These are phyloP conservation scores for Elsinoe australis DNA, from an alignment of 2,329 filamentous ascomycete genomes.

Conservation along the genomic window DNA sequence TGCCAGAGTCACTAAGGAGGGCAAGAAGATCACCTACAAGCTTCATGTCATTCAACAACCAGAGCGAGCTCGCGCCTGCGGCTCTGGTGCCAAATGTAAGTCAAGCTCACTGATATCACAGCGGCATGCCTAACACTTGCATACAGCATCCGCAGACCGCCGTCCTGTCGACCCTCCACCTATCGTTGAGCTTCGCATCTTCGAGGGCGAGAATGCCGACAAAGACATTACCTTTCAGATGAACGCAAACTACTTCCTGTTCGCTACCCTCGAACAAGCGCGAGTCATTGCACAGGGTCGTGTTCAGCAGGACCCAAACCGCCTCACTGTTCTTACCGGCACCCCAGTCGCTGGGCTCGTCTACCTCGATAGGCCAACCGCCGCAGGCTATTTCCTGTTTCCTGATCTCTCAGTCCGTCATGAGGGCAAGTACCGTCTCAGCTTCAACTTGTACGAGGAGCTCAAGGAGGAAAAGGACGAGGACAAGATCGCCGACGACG, in stretches of 20 bases:
- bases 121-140: slow-evolving; percentile 15
- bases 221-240: slow-evolving; percentile 71
- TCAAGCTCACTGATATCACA: too few relatives aligned
- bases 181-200: slow-evolving; percentile 83
- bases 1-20: slow-evolving; percentile 60
- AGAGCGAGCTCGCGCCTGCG: slow-evolving; percentile 87
- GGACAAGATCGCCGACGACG: slow-evolving; percentile 46
- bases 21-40: slow-evolving; percentile 70
- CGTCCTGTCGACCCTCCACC: slow-evolving; percentile 90
- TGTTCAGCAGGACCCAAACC: slow-evolving; percentile 55
- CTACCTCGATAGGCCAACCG: slow-evolving; percentile 77
- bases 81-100: slow-evolving; percentile 90
- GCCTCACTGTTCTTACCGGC: slow-evolving; percentile 80
- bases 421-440: slow-evolving; percentile 84
- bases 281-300: slow-evolving; percentile 76
- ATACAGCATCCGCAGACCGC: slow-evolving; percentile 69
- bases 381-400: slow-evolving; percentile 91
- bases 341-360: slow-evolving; percentile 94
- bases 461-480: slow-evolving; percentile 77
- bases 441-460: slow-evolving; percentile 89
- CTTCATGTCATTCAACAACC: slow-evolving; percentile 89
- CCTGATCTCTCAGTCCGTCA: slow-evolving; percentile 93
- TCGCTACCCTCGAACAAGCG: slow-evolving; percentile 80
- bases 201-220: slow-evolving; percentile 53
- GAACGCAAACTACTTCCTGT: slow-evolving; percentile 97